phyloP scores from a whole-genome alignment of 2,329 filamentous ascomycete genomes.

The Diaporthe australafricana region DNA sequence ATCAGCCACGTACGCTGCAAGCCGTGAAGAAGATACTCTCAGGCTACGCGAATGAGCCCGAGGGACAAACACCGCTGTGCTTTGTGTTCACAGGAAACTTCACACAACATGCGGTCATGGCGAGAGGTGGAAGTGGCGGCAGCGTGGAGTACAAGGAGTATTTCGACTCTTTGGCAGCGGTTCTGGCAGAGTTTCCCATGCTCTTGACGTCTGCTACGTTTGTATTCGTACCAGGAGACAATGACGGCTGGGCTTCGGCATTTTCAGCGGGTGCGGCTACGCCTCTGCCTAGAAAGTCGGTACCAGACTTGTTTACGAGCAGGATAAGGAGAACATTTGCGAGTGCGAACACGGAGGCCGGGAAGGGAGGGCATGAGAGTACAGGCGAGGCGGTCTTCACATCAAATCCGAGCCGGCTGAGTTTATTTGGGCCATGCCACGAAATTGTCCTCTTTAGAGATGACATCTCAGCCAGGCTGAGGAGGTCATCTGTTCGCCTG shows the following conservation, averaged over 20 bases:
- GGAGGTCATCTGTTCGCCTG: constrained; percentile 80
- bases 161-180: constrained; percentile 87
- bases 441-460: constrained; percentile 91
- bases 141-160: constrained; percentile 98
- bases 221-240: constrained; percentile 94
- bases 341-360: constrained; percentile 78
- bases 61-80: constrained; percentile 76
- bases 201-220: constrained; percentile 86
- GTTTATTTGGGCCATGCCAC: constrained; percentile 87
- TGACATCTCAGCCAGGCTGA: constrained; percentile 82
- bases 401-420: constrained; percentile 85
- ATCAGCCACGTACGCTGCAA: constrained; percentile 83
- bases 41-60: constrained; percentile 75
- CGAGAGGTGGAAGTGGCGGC: constrained; percentile 76
- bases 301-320: constrained; percentile 92
- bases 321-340: constrained; percentile 85
- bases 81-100: constrained; percentile 93
- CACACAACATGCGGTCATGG: constrained; percentile 72
- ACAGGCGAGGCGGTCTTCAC: constrained; percentile 87
- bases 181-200: constrained; percentile 84
- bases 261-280: constrained; percentile 82
- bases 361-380: constrained; percentile 57
- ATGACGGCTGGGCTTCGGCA: constrained; percentile 94
- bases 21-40: constrained; percentile 84
- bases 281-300: constrained; percentile 74